phyloP scores from a whole-genome alignment of 441 rosid genomes.

The Erodium trifolium region DNA sequence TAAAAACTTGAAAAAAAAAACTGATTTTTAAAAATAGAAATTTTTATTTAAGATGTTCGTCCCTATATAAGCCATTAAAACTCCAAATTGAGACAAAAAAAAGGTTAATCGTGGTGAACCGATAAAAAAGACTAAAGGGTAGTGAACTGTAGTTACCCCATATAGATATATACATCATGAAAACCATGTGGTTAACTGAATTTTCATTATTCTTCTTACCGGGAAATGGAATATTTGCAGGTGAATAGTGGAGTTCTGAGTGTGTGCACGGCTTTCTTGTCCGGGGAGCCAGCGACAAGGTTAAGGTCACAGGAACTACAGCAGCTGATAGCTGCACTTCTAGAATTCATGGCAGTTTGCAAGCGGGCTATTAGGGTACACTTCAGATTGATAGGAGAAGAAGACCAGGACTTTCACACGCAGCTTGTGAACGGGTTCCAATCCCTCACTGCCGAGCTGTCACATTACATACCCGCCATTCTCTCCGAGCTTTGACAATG shows the following conservation, averaged over 20 bases:
- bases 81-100: too few relatives aligned
- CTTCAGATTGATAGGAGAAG: constrained; percentile 84
- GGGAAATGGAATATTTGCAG: constrained; percentile 30
- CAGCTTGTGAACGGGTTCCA: constrained; percentile 98
- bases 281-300: constrained; percentile 98
- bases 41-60: too few relatives aligned
- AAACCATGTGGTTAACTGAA: too few relatives aligned
- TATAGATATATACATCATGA: too few relatives aligned
- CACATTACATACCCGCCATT: constrained; percentile 97
- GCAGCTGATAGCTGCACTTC: constrained; percentile 94
- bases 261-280: constrained; percentile 92
- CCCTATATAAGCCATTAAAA: too few relatives aligned
- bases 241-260: constrained; percentile 95
- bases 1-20: too few relatives aligned
- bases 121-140: too few relatives aligned
- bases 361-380: constrained; percentile 97
- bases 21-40: too few relatives aligned
- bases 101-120: too few relatives aligned
- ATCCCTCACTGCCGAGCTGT: constrained; percentile 96
- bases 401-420: constrained; percentile 96
- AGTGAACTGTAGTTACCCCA: too few relatives aligned
- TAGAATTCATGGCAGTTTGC: constrained; percentile 98
- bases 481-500: constrained; percentile 77
- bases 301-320: constrained; percentile 90
- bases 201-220: too few relatives aligned